Evolutionary conservation across 352 stramenopile genomes (phyloP), one percentile per base, ranked within the genome.

Genomic region (Aphanomyces astaci): DNA sequence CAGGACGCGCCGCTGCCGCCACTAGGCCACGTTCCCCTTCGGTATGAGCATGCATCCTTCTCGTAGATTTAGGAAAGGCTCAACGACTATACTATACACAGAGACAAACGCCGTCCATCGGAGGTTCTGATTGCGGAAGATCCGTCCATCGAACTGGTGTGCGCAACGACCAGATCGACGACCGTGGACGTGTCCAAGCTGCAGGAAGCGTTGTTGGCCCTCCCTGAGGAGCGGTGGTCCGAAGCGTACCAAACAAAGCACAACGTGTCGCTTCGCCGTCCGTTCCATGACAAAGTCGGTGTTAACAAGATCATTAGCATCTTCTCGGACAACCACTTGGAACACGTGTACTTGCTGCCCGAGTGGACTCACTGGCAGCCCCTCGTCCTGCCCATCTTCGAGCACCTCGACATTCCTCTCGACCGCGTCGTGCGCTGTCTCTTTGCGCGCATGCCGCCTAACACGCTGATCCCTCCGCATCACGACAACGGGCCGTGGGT

Each of bases 401-500:
- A 93, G 67, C 76, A 89, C 48, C 85, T 98, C 36, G 67, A 33
- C 3, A 48, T 65, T 22, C 56, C 56, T 28, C 24, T 56, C 1
- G 4, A 48, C 31, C 68, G 84, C 73, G 77, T 98, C 15, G 87
- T 99, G 22, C 88, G 97, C 63, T 97, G 95, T 74, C 92, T 99
- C 46, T 76, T 99, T 36, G 97, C 97, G 4, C 90, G 81, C 45
- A 95, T 99, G 77, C 96, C 97, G 36, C 89, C 96, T 17, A 94
- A 94, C 55, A 88, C 95, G 0, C 94, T 92, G n/a, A 98, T 99
- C 69, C 96, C 96, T 0, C 77, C 94, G 33, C 97, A 99, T 77
- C 96, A 99, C 72, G 97, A 99, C 81, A 98, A 94, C 13, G 97
- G 97, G 13, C 86, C 91, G 67, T 99, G 97, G 97, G 96, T 98